Base-by-base conservation (phyloP, 805 yeast species). In the Candida montana region DNA sequence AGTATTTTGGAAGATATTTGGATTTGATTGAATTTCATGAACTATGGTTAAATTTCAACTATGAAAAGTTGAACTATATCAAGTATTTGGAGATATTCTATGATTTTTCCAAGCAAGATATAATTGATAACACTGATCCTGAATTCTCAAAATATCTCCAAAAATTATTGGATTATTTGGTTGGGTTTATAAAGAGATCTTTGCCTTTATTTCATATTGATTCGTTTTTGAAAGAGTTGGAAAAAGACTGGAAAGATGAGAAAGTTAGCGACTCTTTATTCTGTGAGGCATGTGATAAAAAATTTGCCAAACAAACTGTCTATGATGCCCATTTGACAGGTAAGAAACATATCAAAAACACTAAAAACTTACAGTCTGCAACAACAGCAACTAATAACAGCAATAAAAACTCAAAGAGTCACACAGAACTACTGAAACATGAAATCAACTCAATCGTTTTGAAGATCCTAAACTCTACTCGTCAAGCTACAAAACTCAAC, bases 301-400 rank as follows among this genome's bases (percentile, higher is more conserved):
- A 53, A 16, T 89, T 86, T 56, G 64, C 83, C 12, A 81, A 82
- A 39, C 64, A 64, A 21, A 63, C 88, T 0, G 93, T 85, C 0
- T 89, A 68, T 55, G 61, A 72, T 4, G 79, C 75, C 3, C 97
- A 91, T 67, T 59, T 87, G 20, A 45, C 53, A 1, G 95, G 96
- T 1, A 85, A 83, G 56, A 81, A 81, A 51, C 97, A 91, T 57
- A 63, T 69, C 42, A 81, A 78, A 50, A 77, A 77, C 49, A 55
- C 51, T 0, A 53, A 46, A 18, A 38, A 45, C 19, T 33, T 50
- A 17, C 29, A 11, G 33, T 19, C 35, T n/a, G 7, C 23, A 17
- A 39, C 35, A 9, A 29, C 31, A 37, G 9, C 24, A 6, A 21
- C 24, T 21, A 6, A 21, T 7, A 21, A 21, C 24, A 21, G 9